Conservation (phyloP, 2,329 filamentous ascomycete species). For the Cercospora zeina region DNA sequence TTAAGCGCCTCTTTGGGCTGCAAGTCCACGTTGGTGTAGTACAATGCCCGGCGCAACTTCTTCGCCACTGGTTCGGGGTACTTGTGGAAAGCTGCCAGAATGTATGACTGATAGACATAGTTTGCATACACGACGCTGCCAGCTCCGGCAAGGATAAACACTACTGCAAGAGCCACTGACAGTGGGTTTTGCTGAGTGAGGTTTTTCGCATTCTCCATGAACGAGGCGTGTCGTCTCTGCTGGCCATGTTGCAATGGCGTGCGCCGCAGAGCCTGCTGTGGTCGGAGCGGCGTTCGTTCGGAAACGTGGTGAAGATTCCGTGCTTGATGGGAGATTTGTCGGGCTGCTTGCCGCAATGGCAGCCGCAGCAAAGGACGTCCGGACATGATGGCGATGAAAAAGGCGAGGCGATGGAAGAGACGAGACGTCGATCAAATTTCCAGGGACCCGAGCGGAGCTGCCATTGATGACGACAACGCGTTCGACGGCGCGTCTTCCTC, state of each 20-base stretch:
- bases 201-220: constrained; percentile 35
- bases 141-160: constrained; percentile 43
- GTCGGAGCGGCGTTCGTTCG: constrained; percentile 13
- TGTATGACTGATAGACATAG: constrained; percentile 51
- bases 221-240: constrained; percentile 30
- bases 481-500: constrained; percentile 10
- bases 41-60: constrained; percentile 78
- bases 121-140: constrained; percentile 48
- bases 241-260: constrained; percentile 19
- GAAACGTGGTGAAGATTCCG: constrained; percentile 27
- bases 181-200: constrained; percentile 45
- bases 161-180: constrained; percentile 40
- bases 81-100: constrained; percentile 54
- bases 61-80: constrained; percentile 71
- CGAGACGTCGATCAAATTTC: constrained; percentile 11
- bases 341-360: constrained; percentile 26
- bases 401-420: neutral
- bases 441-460: constrained; percentile 10
- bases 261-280: constrained; percentile 21
- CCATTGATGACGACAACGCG: constrained; percentile 20
- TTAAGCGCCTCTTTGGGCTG: constrained; percentile 76
- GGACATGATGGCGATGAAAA: constrained; percentile 40
- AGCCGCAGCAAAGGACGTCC: constrained; percentile 36
- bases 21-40: constrained; percentile 75
- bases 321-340: constrained; percentile 15